Conservation (phyloP, 208 protist genomes). For the Sergeia podlipaevii region DNA sequence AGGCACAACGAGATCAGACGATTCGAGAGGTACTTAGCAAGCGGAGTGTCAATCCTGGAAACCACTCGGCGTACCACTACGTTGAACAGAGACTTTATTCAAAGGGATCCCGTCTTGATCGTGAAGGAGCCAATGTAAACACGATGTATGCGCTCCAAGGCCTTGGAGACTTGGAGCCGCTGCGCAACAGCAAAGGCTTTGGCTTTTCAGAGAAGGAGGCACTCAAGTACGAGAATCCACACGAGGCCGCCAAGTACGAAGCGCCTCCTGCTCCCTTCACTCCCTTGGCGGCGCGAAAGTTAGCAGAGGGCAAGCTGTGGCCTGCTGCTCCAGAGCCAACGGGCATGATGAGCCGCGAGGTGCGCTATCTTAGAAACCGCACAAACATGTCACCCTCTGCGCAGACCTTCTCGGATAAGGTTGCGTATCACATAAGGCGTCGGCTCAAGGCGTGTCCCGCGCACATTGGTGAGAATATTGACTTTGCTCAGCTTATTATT, state of each 20-base stretch:
- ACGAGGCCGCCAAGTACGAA: conserved; percentile 68
- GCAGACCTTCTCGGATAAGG: conserved; percentile 69
- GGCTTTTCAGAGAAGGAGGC: conserved; percentile 73
- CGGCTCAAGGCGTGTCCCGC: conserved; percentile 76
- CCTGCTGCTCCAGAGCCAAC: conserved; percentile 71
- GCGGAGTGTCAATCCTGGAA: conserved; percentile 40
- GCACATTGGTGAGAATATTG: conserved; percentile 84
- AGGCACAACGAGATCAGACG: conserved; percentile 71
- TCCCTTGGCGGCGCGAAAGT: conserved; percentile 76
- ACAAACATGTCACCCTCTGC: conserved; percentile 87
- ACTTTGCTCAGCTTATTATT: conserved; percentile 91
- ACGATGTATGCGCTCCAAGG: conserved; percentile 84
- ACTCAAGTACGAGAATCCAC: conserved; percentile 72
- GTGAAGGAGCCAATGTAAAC: conserved; percentile 82
- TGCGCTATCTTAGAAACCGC: conserved; percentile 65
- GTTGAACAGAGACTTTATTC: conserved; percentile 84
- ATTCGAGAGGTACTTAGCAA: conserved; percentile 47
- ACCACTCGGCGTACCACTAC: conserved; percentile 58
- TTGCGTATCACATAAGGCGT: conserved; percentile 85
- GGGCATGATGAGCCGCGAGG: conserved; percentile 80
- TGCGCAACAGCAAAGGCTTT: conserved; percentile 82
- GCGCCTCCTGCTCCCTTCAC: conserved; percentile 74
- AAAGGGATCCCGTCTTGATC: conserved; percentile 63
- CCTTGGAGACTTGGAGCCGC: conserved; percentile 83
- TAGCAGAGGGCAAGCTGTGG: conserved; percentile 85